phyloP scores from a whole-genome alignment of 495 filamentous ascomycete genomes.

The Penicillium odoratum region DNA sequence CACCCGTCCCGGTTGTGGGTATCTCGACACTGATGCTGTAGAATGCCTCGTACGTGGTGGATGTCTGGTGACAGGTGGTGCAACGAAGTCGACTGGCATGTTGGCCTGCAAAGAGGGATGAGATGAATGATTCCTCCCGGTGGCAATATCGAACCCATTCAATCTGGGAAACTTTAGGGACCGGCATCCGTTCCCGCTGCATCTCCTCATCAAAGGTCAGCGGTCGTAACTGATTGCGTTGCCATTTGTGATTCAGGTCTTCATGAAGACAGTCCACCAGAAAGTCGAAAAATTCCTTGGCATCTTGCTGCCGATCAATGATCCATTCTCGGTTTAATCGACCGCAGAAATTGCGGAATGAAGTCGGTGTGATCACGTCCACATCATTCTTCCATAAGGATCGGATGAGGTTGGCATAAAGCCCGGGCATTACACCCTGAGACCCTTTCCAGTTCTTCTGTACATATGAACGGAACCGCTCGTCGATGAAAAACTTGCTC shows the following conservation, averaged over 20 bases:
- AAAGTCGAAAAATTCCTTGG: slow-evolving; percentile 76
- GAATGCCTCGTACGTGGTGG: slow-evolving; percentile 72
- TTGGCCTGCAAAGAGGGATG: slow-evolving; percentile 70
- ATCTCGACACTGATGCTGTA: slow-evolving; percentile 69
- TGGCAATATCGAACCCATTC: slow-evolving; percentile 73
- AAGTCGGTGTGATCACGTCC: slow-evolving; percentile 57
- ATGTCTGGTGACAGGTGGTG: slow-evolving; percentile 62
- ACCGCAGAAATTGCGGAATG: slow-evolving; percentile 57
- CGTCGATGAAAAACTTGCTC: slow-evolving; percentile 63
- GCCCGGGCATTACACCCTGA: slow-evolving; percentile 75
- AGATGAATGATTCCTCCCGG: slow-evolving; percentile 64
- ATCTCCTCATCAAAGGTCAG: slow-evolving; percentile 64
- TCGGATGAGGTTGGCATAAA: slow-evolving; percentile 72
- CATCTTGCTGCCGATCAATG: slow-evolving; percentile 70
- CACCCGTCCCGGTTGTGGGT: slow-evolving; percentile 48
- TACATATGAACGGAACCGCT: slow-evolving; percentile 55
- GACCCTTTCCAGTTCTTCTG: slow-evolving; percentile 69
- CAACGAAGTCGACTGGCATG: slow-evolving; percentile 65
- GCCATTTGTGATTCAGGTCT: slow-evolving; percentile 70
- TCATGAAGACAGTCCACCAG: slow-evolving; percentile 71
- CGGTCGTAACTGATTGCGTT: slow-evolving; percentile 54
- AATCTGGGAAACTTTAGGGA: slow-evolving; percentile 56
- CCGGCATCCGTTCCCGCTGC: slow-evolving; percentile 61
- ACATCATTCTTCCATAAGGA: slow-evolving; percentile 70
- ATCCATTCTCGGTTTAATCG: slow-evolving; percentile 59